A percentile compares a stretch with the other conserved stretches of the same genome.
phyloP scores from a whole-genome alignment of 2,329 filamentous ascomycete species.

The Periconia sp. region DNA sequence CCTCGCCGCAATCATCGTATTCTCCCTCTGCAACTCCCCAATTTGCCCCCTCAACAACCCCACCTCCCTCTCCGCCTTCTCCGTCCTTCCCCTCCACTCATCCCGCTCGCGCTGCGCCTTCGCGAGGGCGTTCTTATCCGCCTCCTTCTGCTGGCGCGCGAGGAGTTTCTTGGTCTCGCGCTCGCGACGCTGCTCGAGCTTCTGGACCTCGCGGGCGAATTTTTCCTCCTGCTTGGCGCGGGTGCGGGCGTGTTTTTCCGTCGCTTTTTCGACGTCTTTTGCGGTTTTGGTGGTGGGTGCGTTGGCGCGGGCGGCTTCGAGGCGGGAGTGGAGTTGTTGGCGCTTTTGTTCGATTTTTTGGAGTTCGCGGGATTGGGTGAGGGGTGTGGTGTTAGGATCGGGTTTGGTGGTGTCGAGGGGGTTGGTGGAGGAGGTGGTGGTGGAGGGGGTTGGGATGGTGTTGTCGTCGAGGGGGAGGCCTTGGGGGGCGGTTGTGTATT shows the following conservation, averaged over 20 bases:
- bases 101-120: conserved; percentile 53
- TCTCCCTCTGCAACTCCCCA: conserved; percentile 59
- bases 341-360: conserved; percentile 63
- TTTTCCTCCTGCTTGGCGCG: conserved; percentile 46
- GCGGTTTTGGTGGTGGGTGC: conserved; percentile 45
- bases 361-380: conserved; percentile 54
- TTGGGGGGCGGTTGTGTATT: conserved; percentile 42
- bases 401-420: conserved; percentile 11
- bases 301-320: conserved; percentile 58
- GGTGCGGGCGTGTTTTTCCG: conserved; percentile 65
- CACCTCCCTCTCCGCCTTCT: conserved; percentile 53
- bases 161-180: conserved; percentile 67
- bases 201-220: conserved; percentile 53
- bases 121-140: conserved; percentile 53
- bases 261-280: conserved; percentile 60
- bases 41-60: conserved; percentile 54
- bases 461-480: conserved; percentile 25
- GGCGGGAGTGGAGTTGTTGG: conserved; percentile 61
- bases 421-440: conserved; percentile 21
- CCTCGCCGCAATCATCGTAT: conserved; percentile 52
- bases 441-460: conserved; percentile 30
- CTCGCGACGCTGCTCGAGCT: conserved; percentile 67
- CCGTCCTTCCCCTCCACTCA: conserved; percentile 48
- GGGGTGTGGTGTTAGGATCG: conserved; percentile 22
- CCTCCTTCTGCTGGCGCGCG: conserved; percentile 63